Percentiles rank a stretch among this genome's conserved stretches.
Evolutionary conservation across 768 basidiomycete species (phyloP).

Genomic region (Agaricus bisporus): DNA sequence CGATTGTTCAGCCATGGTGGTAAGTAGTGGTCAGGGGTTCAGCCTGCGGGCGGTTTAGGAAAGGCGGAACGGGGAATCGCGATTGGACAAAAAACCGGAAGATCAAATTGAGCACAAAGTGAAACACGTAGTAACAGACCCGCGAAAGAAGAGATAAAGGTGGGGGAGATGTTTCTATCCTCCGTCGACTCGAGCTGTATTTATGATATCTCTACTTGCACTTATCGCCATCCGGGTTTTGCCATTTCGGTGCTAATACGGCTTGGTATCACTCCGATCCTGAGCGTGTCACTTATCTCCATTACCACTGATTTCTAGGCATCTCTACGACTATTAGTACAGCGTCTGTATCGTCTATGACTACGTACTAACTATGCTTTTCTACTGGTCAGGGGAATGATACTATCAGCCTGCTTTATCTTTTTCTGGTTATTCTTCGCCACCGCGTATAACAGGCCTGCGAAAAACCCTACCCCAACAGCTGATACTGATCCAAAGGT

Average conservation of each 20-base stretch:
- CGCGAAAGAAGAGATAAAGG: neutral
- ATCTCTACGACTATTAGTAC: too few relatives aligned
- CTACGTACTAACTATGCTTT: constrained; percentile 22
- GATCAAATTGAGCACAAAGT: neutral
- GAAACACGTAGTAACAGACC: neutral
- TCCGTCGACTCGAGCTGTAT: neutral
- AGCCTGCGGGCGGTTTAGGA: constrained; percentile 1
- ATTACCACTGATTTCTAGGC: constrained; percentile 8
- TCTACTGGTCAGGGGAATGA: constrained; percentile 61
- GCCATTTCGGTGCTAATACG: constrained; percentile 26
- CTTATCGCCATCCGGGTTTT: neutral
- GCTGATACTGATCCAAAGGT: constrained; percentile 87
- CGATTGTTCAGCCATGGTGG: constrained; percentile 36
- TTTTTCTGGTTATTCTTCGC: constrained; percentile 94
- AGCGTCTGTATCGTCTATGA: constrained; percentile 10
- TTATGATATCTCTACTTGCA: neutral
- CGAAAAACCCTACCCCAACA: constrained; percentile 83
- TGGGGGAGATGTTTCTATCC: neutral
- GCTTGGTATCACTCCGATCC: constrained; percentile 3
- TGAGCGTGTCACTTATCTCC: constrained; percentile 18
- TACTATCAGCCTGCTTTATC: constrained; percentile 38
- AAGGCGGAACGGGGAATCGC: constrained; percentile 5
- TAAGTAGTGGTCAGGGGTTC: constrained; percentile 14
- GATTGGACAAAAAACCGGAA: neutral
- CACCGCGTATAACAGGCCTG: constrained; percentile 86